Conservation (phyloP, 805 yeast genomes). For the Zygosaccharomyces lentus region DNA sequence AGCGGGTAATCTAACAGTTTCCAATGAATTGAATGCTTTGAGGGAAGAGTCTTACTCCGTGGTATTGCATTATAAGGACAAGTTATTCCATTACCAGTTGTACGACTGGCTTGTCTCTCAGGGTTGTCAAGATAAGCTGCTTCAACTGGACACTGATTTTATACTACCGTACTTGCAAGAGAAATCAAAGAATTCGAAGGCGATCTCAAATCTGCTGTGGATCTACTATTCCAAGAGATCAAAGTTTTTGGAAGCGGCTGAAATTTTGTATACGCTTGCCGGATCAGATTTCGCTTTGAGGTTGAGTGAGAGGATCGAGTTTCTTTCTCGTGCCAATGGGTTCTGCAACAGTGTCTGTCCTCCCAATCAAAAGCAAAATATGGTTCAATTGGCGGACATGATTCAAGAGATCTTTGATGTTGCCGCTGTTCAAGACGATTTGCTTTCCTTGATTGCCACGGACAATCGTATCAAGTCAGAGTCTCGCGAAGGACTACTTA, state of each 20-base stretch:
- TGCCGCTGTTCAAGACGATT: conserved; percentile 71
- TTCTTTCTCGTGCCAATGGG: conserved; percentile 85
- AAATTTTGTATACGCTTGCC: conserved; percentile 67
- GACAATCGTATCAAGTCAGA: conserved; percentile 46
- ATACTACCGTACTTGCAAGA: conserved; percentile 73
- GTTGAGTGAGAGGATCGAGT: conserved; percentile 76
- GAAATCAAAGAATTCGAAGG: conserved; percentile 56
- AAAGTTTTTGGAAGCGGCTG: conserved; percentile 78
- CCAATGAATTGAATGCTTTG: conserved; percentile 46
- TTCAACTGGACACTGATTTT: conserved; percentile 77
- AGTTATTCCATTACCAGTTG: conserved; percentile 83
- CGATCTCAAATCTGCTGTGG: conserved; percentile 82
- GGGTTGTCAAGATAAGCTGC: conserved; percentile 68
- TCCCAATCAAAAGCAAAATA: conserved; percentile 68
- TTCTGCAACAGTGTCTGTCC: conserved; percentile 83
- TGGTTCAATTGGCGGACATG: conserved; percentile 61
- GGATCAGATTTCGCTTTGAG: conserved; percentile 65
- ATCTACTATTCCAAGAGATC: conserved; percentile 80
- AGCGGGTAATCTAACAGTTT: conserved; percentile 14
- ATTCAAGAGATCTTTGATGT: conserved; percentile 82
- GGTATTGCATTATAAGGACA: conserved; percentile 72
- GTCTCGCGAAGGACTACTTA: conserved; percentile 48
- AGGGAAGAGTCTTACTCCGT: conserved; percentile 70
- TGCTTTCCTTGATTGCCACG: conserved; percentile 40
- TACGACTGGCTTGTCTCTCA: conserved; percentile 88